A percentile compares a stretch with the other conserved stretches of the same genome.
These are phyloP conservation scores for Tricladium varicosporioides DNA, from an alignment of 2,329 filamentous ascomycete species.

Conservation along the genomic window DNA sequence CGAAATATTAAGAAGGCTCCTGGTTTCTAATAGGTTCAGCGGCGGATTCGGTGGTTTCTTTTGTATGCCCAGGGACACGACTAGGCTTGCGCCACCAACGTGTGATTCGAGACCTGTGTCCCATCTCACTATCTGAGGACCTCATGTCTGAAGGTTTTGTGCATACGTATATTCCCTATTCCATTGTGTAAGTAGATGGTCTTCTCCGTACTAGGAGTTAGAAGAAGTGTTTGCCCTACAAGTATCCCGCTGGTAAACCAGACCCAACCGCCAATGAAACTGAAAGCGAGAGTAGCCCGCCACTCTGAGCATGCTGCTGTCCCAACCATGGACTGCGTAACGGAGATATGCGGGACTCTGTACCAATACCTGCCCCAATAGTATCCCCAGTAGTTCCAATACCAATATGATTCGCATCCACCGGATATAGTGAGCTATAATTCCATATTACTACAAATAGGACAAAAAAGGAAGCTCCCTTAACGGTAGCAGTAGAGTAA, in stretches of 20 bases:
- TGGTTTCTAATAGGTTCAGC: neutral
- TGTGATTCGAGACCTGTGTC: neutral
- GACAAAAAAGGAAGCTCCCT: neutral
- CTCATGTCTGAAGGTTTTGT: neutral
- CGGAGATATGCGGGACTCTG: neutral
- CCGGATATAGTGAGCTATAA: neutral
- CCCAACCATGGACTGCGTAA: neutral
- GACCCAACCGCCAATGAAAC: constrained; percentile 2
- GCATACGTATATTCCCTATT: neutral
- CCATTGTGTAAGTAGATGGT: neutral
- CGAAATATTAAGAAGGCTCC: neutral
- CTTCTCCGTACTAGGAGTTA: neutral
- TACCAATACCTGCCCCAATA: constrained; percentile 5
- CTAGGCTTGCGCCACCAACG: neutral
- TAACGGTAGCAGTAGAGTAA: neutral
- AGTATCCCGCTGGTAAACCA: neutral
- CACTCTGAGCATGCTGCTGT: constrained; percentile 1
- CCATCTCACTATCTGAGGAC: neutral
- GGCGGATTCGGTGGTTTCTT: neutral
- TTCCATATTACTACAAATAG: neutral
- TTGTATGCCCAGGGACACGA: neutral
- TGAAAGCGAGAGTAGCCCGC: constrained; percentile 4
- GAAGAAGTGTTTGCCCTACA: neutral
- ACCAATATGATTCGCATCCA: constrained; percentile 3
- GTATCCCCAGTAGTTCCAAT: constrained; percentile 3